Conservation (phyloP, 768 basidiomycete species). For the Cubamyces lactineus region DNA sequence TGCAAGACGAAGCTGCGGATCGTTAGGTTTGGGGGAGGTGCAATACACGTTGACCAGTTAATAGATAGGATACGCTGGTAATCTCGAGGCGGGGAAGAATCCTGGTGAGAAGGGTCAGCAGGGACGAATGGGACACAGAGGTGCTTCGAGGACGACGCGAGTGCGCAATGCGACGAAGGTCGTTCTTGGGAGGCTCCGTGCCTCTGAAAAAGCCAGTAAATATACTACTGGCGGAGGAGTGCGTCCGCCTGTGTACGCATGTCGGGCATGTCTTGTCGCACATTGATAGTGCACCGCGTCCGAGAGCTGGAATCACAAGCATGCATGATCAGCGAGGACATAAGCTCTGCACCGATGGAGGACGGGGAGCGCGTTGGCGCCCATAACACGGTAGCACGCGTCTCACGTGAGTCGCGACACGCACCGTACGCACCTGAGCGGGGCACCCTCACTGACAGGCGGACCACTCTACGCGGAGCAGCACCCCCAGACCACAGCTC, state of each 20-base stretch:
- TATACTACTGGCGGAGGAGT: slow-evolving; percentile 19
- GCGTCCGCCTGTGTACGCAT: slow-evolving; percentile 12
- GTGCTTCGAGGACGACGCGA: slow-evolving; percentile 19
- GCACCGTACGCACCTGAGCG: slow-evolving; percentile 21
- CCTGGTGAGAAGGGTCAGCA: slow-evolving; percentile 9
- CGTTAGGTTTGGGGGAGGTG: slow-evolving; percentile 27
- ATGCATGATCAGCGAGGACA: slow-evolving; percentile 31
- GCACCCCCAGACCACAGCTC: slow-evolving; percentile 21
- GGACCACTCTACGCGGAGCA: slow-evolving; percentile 5
- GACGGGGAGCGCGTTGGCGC: slow-evolving; percentile 22
- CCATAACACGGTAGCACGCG: slow-evolving; percentile 32
- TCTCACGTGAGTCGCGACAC: slow-evolving; percentile 30
- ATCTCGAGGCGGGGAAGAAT: slow-evolving; percentile 20
- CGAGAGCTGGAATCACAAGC: slow-evolving; percentile 17
- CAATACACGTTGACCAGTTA: slow-evolving; percentile 7
- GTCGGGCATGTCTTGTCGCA: slow-evolving; percentile 2
- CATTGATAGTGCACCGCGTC: slow-evolving; percentile 18
- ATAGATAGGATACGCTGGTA: slow-evolving; percentile 17
- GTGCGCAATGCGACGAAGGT: slow-evolving; percentile 22
- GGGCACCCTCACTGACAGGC: slow-evolving; percentile 6
- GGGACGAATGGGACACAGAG: slow-evolving; percentile 12
- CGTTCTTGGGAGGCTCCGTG: slow-evolving; percentile 1
- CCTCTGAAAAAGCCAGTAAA: slow-evolving; percentile 8
- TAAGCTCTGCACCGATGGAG: slow-evolving; percentile 14
- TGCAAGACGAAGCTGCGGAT: slow-evolving; percentile 24